Conservation (phyloP, 1,284 basidiomycete genomes). For the Rhodotorula sp. region DNA sequence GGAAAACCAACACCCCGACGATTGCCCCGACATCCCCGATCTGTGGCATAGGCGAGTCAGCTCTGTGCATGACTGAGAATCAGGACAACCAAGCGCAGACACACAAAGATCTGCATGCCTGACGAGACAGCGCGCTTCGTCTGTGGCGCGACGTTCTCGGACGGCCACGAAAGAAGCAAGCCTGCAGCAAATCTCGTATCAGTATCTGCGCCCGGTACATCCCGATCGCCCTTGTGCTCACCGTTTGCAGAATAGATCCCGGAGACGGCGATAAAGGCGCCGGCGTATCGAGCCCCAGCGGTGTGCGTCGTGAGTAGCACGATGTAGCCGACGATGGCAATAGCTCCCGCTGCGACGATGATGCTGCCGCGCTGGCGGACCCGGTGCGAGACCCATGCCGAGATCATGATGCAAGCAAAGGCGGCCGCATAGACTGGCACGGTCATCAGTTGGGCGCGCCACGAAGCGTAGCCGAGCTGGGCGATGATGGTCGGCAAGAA, state of each 20-base stretch:
- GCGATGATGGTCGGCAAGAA: constrained; percentile 62
- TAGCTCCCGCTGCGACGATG: constrained; percentile 58
- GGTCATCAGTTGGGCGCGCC: constrained; percentile 64
- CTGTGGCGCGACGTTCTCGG: constrained; percentile 69
- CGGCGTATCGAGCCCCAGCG: constrained; percentile 62
- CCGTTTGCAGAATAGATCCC: constrained; percentile 56
- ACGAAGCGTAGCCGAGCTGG: constrained; percentile 59
- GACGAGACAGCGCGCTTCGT: constrained; percentile 66
- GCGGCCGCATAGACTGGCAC: constrained; percentile 54
- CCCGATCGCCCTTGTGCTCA: constrained; percentile 40
- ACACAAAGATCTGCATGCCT: constrained; percentile 62
- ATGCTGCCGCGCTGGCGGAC: constrained; percentile 58
- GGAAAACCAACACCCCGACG: constrained; percentile 57
- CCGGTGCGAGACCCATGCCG: constrained; percentile 56
- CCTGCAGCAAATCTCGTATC: not conserved
- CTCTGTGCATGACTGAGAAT: not conserved
- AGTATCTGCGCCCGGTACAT: not conserved
- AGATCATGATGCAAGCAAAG: constrained; percentile 47
- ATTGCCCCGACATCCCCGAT: constrained; percentile 66
- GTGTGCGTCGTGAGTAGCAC: constrained; percentile 58
- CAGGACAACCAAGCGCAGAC: not conserved
- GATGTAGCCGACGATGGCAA: constrained; percentile 65
- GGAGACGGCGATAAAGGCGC: constrained; percentile 61
- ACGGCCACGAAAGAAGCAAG: constrained; percentile 55
- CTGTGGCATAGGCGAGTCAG: not conserved